These are phyloP conservation scores for Polyplosphaeria fusca DNA, from an alignment of 495 filamentous ascomycete species.

Conservation along the genomic window DNA sequence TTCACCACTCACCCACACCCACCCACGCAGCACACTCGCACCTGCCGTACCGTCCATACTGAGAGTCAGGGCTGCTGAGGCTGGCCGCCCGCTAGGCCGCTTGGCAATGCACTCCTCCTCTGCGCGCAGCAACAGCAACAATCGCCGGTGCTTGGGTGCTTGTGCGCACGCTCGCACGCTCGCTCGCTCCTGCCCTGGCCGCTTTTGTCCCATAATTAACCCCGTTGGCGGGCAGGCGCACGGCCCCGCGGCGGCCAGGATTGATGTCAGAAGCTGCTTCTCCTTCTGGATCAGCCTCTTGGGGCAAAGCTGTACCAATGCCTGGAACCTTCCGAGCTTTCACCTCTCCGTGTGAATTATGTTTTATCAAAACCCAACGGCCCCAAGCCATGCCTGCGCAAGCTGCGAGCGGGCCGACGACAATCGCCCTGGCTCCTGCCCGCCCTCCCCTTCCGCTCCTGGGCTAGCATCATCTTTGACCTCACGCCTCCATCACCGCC, in stretches of 20 bases:
- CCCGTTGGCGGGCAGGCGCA: constrained; percentile 7
- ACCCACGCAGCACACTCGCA: no score
- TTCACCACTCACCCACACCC: no score
- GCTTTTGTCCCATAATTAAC: constrained; percentile 28
- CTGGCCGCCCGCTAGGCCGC: background rate
- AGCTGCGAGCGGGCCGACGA: constrained; percentile 13
- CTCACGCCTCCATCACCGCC: constrained; percentile 2
- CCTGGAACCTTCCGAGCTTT: constrained; percentile 35
- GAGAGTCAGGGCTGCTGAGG: background rate
- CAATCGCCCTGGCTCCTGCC: background rate
- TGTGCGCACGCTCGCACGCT: background rate
- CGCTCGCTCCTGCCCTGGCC: background rate
- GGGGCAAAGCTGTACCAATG: constrained; percentile 19
- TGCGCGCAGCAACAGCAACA: background rate
- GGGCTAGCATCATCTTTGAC: constrained; percentile 1
- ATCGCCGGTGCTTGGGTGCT: background rate
- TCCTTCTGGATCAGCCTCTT: constrained; percentile 36
- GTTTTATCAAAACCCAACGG: constrained; percentile 35
- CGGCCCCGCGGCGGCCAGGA: constrained; percentile 1
- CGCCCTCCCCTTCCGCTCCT: background rate
- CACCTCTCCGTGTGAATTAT: constrained; percentile 29
- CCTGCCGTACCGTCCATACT: no score
- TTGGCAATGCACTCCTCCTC: background rate
- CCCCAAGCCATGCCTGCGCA: constrained; percentile 34
- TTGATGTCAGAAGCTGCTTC: constrained; percentile 34